Evolutionary conservation across 2,329 filamentous ascomycete species (phyloP).

Genomic region (Diaporthe eres): DNA sequence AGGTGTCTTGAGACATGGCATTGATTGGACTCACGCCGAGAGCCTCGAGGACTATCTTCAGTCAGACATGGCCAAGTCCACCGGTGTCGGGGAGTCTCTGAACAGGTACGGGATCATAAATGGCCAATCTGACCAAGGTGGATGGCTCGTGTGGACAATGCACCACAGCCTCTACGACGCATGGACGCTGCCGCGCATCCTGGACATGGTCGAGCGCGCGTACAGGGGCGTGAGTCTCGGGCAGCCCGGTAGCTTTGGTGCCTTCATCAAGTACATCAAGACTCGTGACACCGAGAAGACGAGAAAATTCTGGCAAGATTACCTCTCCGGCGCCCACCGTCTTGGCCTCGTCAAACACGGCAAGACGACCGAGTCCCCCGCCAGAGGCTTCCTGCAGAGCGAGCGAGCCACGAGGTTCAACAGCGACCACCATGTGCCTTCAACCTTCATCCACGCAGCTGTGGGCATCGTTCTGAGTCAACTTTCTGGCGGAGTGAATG

Average conservation of each 20-base stretch:
- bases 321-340: background rate
- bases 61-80: background rate
- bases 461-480: background rate
- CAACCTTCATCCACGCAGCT: background rate
- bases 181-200: background rate
- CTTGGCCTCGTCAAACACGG: background rate
- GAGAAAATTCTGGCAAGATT: background rate
- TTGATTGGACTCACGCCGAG: background rate
- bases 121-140: slow-evolving; percentile 50
- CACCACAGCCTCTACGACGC: background rate
- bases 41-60: background rate
- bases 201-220: background rate
- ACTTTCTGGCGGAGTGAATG: background rate
- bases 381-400: background rate
- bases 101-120: slow-evolving; percentile 65
- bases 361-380: background rate
- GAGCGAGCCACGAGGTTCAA: background rate
- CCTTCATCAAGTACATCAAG: background rate
- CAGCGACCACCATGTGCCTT: background rate
- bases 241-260: background rate
- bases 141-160: background rate
- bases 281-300: background rate
- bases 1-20: background rate
- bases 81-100: slow-evolving; percentile 61
- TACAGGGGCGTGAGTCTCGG: background rate